Evolutionary conservation across 176 grass and related monocot genomes (phyloP).

Genomic region (Urochloa ruziziensis): DNA sequence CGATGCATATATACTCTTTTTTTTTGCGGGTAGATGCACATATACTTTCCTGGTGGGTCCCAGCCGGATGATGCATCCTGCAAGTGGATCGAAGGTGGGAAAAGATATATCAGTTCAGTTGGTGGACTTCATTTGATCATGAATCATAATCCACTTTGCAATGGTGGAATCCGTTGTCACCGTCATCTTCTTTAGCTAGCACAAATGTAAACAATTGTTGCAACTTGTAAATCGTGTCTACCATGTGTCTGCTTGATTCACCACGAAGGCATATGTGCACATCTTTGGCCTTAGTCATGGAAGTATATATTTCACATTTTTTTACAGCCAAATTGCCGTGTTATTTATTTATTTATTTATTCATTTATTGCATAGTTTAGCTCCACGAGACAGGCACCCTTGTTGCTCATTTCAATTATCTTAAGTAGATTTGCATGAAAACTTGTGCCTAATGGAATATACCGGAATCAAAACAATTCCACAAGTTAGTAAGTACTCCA

Average conservation of each 20-base stretch:
- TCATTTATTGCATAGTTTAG: not conserved
- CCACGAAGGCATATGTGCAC: not conserved
- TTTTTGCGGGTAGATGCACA: no score
- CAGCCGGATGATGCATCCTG: not conserved
- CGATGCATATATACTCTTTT: no score
- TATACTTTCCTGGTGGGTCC: not conserved
- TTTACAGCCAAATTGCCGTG: not conserved
- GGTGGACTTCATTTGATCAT: conserved; percentile 20
- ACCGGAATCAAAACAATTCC: no score
- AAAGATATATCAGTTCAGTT: not conserved
- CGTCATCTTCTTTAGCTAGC: not conserved
- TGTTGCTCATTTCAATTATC: not conserved
- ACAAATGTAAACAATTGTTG: not conserved
- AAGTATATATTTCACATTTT: not conserved
- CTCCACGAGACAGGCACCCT: not conserved
- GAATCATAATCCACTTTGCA: conserved; percentile 17
- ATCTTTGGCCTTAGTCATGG: not conserved
- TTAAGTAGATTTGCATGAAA: not conserved
- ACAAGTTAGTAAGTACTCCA: not conserved
- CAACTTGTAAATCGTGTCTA: conserved; percentile 3
- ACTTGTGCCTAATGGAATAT: not conserved
- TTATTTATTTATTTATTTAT: no score
- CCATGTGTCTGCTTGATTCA: not conserved
- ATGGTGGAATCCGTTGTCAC: conserved; percentile 33
- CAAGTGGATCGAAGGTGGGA: not conserved